Conservation (phyloP, 192 early-diverging fungal species). For the Backusella tarrabulga region DNA sequence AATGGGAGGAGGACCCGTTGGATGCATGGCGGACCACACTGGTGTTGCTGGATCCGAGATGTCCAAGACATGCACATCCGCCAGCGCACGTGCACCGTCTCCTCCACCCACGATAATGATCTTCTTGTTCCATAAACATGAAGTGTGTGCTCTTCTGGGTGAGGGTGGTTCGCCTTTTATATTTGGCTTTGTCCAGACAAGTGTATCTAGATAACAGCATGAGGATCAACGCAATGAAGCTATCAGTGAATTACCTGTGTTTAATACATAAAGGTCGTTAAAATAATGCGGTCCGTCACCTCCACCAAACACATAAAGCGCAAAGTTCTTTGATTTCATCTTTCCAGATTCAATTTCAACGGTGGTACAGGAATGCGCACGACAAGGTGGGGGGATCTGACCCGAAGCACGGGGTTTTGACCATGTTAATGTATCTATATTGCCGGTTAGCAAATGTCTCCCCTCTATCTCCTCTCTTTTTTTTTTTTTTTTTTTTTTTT, state of each 20-base stretch:
- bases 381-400: slow-evolving; percentile 67
- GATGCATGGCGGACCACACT: slow-evolving; percentile 60
- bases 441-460: neutral
- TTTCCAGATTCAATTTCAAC: slow-evolving; percentile 50
- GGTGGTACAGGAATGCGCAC: slow-evolving; percentile 78
- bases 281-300: slow-evolving; percentile 87
- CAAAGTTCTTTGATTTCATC: slow-evolving; percentile 17
- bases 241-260: slow-evolving; percentile 49
- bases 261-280: slow-evolving; percentile 73
- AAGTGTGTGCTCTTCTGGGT: slow-evolving; percentile 78
- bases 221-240: no score
- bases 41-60: slow-evolving; percentile 40
- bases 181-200: slow-evolving; percentile 69
- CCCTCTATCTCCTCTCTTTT: neutral
- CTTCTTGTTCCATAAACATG: slow-evolving; percentile 71
- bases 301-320: slow-evolving; percentile 81
- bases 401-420: slow-evolving; percentile 66
- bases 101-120: slow-evolving; percentile 89
- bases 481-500: no score
- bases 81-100: slow-evolving; percentile 79
- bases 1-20: slow-evolving; percentile 63
- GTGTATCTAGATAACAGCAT: slow-evolving; percentile 36
- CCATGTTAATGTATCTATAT: slow-evolving; percentile 80
- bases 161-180: slow-evolving; percentile 55
- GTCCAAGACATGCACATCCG: slow-evolving; percentile 72